Evolutionary conservation across 2,329 filamentous ascomycete species (phyloP).

Genomic region (Knufia petricola): DNA sequence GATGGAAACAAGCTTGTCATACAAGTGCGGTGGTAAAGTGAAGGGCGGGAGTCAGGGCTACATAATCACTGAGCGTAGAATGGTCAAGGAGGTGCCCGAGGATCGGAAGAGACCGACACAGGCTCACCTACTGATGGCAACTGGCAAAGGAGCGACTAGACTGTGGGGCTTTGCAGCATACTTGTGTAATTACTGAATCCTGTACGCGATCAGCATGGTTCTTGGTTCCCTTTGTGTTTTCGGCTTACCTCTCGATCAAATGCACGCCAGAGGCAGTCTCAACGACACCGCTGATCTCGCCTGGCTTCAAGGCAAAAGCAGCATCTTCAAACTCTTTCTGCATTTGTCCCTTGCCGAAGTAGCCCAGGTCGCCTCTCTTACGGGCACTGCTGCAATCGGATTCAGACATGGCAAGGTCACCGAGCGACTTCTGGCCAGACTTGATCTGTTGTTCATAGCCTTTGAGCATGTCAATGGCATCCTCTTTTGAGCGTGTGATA

Average conservation of each 20-base stretch:
- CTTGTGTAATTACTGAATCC: not conserved
- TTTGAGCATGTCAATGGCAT: conserved; percentile 69
- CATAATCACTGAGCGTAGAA: too few species aligned
- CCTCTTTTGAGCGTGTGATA: conserved; percentile 80
- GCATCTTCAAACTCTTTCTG: conserved; percentile 98
- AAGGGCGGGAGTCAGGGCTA: too few species aligned
- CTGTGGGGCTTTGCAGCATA: too few species aligned
- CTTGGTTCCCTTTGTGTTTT: not conserved
- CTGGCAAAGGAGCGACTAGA: too few species aligned
- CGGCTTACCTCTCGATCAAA: conserved; percentile 76
- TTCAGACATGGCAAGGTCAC: conserved; percentile 77
- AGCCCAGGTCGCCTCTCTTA: conserved; percentile 89
- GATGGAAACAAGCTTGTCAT: too few species aligned
- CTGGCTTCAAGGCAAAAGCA: conserved; percentile 78
- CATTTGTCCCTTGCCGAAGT: conserved; percentile 92
- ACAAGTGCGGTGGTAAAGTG: too few species aligned
- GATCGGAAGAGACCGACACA: too few species aligned
- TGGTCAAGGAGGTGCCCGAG: too few species aligned
- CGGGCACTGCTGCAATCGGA: conserved; percentile 93
- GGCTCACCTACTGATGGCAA: too few species aligned
- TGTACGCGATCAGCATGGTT: not conserved
- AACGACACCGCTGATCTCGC: conserved; percentile 76
- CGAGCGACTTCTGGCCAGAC: conserved; percentile 57
- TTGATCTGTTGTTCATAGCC: conserved; percentile 68
- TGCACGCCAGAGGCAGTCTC: conserved; percentile 92